These are phyloP conservation scores for Bothriochloa decipiens DNA, from an alignment of 176 grass and related monocot genomes.

Conservation along the genomic window DNA sequence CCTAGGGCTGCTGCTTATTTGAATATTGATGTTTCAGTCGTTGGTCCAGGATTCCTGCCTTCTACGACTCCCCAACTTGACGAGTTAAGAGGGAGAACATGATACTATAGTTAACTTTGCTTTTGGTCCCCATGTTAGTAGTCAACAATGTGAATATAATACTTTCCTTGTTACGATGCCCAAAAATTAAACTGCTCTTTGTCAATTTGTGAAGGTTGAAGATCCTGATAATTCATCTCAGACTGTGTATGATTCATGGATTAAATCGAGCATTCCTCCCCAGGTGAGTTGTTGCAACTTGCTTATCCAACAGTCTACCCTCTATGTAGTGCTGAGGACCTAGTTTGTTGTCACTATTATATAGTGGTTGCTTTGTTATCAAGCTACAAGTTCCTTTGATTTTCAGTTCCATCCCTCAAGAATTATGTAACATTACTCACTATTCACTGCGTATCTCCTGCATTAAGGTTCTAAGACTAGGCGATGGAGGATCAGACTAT, in stretches of 20 bases:
- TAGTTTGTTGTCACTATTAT: background rate
- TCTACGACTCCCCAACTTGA: slow-evolving; percentile 82
- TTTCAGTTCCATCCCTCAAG: slow-evolving; percentile 20
- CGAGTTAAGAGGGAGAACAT: slow-evolving; percentile 32
- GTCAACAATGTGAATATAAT: background rate
- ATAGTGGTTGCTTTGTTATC: background rate
- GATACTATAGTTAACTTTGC: background rate
- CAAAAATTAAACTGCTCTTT: background rate
- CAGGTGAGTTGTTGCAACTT: slow-evolving; percentile 52
- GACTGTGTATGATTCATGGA: slow-evolving; percentile 73
- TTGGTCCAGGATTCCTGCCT: slow-evolving; percentile 57
- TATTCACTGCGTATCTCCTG: slow-evolving; percentile 23
- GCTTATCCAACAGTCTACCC: background rate
- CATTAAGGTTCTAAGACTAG: slow-evolving; percentile 75
- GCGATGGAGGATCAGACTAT: slow-evolving; percentile 72
- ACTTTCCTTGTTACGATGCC: background rate
- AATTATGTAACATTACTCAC: background rate
- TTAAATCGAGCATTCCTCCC: slow-evolving; percentile 45
- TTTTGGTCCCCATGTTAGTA: background rate
- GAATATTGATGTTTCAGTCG: slow-evolving; percentile 68
- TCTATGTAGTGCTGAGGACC: background rate
- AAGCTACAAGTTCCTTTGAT: background rate
- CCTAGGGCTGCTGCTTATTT: slow-evolving; percentile 80
- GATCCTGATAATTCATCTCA: slow-evolving; percentile 89
- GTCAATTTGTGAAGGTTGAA: slow-evolving; percentile 68